These are phyloP conservation scores for Saccharomyces hybrid DNA, from an alignment of 1,139 yeast genomes.

Conservation along the genomic window DNA sequence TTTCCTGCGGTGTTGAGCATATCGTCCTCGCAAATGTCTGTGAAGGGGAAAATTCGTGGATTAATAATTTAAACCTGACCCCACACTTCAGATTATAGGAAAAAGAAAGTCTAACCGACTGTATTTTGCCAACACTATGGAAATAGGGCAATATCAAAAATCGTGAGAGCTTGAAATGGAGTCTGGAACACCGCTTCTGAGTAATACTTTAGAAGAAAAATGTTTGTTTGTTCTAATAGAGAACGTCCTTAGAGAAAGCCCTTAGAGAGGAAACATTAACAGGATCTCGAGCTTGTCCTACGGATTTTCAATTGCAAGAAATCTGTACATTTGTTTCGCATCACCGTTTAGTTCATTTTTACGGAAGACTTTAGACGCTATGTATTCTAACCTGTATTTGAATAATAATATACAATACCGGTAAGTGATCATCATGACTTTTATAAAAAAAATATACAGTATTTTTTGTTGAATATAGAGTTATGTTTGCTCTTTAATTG, in stretches of 20 bases:
- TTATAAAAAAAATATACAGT: too few species aligned
- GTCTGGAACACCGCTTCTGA: background rate
- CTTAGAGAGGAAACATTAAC: background rate
- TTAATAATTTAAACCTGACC: background rate
- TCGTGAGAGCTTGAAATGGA: background rate
- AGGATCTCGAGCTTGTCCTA: background rate
- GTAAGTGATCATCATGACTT: background rate
- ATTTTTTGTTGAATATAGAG: background rate
- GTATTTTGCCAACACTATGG: background rate
- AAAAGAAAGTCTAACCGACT: too few species aligned
- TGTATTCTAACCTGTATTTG: background rate
- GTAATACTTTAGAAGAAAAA: background rate
- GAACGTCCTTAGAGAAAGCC: background rate
- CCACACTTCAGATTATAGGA: background rate
- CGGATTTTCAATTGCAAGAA: background rate
- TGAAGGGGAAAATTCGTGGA: background rate
- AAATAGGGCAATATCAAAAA: background rate
- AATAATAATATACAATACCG: background rate
- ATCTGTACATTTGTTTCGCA: background rate
- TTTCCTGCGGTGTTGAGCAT: background rate
- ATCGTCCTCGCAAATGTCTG: background rate
- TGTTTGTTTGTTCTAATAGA: background rate
- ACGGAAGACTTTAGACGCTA: background rate
- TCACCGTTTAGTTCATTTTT: background rate
- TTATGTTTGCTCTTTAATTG: background rate